Conservation (phyloP, 2,329 filamentous ascomycete genomes). For the Claviceps africana region DNA sequence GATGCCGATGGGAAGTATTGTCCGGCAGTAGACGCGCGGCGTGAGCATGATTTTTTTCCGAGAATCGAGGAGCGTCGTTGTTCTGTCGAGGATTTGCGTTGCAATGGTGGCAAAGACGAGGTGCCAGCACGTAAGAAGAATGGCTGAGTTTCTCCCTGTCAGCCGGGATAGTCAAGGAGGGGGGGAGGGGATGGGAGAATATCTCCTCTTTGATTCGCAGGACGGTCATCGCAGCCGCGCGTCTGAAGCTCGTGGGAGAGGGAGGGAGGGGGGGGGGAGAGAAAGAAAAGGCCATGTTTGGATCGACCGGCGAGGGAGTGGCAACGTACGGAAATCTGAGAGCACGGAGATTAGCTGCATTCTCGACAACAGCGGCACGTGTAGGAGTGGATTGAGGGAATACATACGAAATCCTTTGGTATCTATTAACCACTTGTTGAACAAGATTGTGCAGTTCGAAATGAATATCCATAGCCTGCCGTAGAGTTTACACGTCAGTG, state of each 20-base stretch:
- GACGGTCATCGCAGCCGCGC: too few species aligned
- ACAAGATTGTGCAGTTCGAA: constrained; percentile 73
- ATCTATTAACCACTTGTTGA: constrained; percentile 84
- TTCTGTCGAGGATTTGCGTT: constrained; percentile 51
- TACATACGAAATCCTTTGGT: constrained; percentile 12
- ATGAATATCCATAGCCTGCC: constrained; percentile 63
- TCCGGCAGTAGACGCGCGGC: constrained; percentile 43
- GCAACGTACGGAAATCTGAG: constrained; percentile 1
- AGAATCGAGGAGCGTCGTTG: constrained; percentile 48
- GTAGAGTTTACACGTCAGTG: background rate
- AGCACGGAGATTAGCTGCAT: background rate
- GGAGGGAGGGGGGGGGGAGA: background rate
- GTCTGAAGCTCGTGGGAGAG: too few species aligned
- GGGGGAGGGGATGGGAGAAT: too few species aligned
- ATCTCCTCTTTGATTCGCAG: background rate
- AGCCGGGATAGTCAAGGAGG: background rate
- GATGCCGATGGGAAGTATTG: constrained; percentile 51
- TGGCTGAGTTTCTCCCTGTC: constrained; percentile 22
- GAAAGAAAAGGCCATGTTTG: background rate
- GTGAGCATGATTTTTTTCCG: constrained; percentile 49
- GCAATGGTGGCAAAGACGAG: constrained; percentile 50
- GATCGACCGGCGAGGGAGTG: background rate
- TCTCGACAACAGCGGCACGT: background rate
- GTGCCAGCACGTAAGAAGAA: constrained; percentile 55
- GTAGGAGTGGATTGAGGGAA: background rate